These are phyloP conservation scores for Sporothrix luriei DNA, from an alignment of 2,329 filamentous ascomycete genomes.

Conservation along the genomic window DNA sequence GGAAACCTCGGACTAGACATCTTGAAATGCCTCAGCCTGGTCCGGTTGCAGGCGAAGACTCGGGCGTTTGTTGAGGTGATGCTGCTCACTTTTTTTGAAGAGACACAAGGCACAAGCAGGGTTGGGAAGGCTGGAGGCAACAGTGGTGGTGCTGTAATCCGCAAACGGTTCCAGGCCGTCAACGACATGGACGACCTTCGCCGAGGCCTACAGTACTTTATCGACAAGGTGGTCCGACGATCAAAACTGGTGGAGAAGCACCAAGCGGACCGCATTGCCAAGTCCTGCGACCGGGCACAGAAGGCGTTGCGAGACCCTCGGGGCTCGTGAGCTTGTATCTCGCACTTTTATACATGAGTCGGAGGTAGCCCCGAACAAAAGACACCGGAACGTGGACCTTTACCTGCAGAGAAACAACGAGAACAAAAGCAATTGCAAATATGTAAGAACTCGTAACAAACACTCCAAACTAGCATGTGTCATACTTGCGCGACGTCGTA, in stretches of 20 bases:
- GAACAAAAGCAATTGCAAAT: not conserved
- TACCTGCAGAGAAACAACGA: not conserved
- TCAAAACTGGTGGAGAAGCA: conserved; percentile 58
- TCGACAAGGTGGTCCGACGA: conserved; percentile 73
- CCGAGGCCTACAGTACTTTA: conserved; percentile 75
- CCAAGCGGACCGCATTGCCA: conserved; percentile 53
- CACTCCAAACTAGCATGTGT: no score
- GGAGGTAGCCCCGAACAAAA: not conserved
- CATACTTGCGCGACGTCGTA: no score
- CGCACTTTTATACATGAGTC: not conserved
- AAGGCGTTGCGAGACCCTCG: conserved; percentile 41
- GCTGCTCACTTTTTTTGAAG: conserved; percentile 72
- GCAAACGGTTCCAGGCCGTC: conserved; percentile 67
- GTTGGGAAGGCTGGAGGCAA: conserved; percentile 35
- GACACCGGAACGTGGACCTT: no score
- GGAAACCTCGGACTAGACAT: conserved; percentile 52
- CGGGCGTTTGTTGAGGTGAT: conserved; percentile 78
- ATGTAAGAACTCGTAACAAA: no score
- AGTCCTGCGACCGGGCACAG: conserved; percentile 51
- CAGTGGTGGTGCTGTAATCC: conserved; percentile 46
- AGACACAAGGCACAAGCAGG: conserved; percentile 58
- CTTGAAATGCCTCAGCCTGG: conserved; percentile 74
- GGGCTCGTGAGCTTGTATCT: not conserved
- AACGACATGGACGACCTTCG: conserved; percentile 68
- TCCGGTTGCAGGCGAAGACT: conserved; percentile 74